These are phyloP conservation scores for Colletotrichum paranaense DNA, from an alignment of 2,329 filamentous ascomycete genomes.

Conservation along the genomic window DNA sequence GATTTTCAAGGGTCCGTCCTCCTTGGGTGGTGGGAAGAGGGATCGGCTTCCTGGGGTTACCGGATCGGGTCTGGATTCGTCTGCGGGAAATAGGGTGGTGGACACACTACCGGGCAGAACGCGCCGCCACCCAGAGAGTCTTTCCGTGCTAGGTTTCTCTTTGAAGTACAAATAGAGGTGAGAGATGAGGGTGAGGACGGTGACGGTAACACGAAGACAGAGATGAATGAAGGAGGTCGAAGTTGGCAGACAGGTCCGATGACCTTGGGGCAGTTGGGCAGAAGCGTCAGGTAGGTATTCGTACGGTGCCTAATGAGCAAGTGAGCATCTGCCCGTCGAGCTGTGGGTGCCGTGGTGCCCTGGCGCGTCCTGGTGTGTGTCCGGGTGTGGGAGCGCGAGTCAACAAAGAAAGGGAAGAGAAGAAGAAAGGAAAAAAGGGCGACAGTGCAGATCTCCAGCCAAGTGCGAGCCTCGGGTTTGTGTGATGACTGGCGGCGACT, in stretches of 20 bases:
- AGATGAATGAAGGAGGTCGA: background rate
- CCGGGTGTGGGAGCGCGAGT: background rate
- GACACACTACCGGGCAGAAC: background rate
- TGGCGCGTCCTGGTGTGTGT: background rate
- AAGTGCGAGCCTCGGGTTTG: background rate
- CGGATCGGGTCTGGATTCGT: slow-evolving; percentile 18
- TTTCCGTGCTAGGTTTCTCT: background rate
- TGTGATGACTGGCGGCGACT: too few relatives aligned
- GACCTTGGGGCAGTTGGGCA: background rate
- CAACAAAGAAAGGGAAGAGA: slow-evolving; percentile 6
- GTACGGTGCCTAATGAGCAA: background rate
- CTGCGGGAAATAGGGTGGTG: slow-evolving; percentile 6
- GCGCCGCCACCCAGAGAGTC: background rate
- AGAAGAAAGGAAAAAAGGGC: background rate
- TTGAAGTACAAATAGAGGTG: background rate
- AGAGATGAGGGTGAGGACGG: background rate
- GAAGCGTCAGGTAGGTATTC: background rate
- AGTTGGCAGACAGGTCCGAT: background rate
- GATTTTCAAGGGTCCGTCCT: slow-evolving; percentile 31
- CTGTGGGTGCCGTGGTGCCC: background rate
- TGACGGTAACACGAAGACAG: background rate
- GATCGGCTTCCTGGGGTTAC: slow-evolving; percentile 22
- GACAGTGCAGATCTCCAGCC: background rate
- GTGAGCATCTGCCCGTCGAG: background rate
- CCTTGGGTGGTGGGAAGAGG: background rate